These are phyloP conservation scores for Botrytis deweyae DNA, from an alignment of 2,329 filamentous ascomycete species.

Conservation along the genomic window DNA sequence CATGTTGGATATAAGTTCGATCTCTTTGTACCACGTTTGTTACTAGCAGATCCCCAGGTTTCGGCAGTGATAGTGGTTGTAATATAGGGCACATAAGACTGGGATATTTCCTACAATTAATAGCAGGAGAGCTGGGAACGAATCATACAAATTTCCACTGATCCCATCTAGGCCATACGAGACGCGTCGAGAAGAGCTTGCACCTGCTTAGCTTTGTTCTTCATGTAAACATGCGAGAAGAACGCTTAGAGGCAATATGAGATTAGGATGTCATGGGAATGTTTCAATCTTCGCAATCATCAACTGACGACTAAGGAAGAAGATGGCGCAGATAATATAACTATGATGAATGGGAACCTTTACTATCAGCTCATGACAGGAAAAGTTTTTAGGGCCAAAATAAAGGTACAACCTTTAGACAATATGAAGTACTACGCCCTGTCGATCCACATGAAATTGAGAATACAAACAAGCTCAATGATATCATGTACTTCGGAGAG, in stretches of 20 bases:
- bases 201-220: not conserved
- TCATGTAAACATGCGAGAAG: not conserved
- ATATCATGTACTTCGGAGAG: not conserved
- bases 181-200: slow-evolving; percentile 3
- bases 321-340: not conserved
- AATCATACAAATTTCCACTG: not conserved
- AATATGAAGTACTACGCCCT: not conserved
- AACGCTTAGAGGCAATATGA: not conserved
- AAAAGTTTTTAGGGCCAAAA: not conserved
- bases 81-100: not conserved
- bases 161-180: slow-evolving; percentile 4
- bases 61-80: not conserved
- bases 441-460: not conserved
- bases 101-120: not conserved
- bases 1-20: not conserved
- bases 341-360: not conserved
- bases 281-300: not conserved
- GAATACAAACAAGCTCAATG: not conserved
- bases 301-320: not conserved
- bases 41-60: not conserved
- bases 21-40: not conserved
- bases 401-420: not conserved
- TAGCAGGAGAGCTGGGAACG: not conserved
- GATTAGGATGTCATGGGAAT: not conserved
- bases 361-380: not conserved